Conservation (phyloP, 2,329 filamentous ascomycete species). For the Aotearoamyces nothofagi region DNA sequence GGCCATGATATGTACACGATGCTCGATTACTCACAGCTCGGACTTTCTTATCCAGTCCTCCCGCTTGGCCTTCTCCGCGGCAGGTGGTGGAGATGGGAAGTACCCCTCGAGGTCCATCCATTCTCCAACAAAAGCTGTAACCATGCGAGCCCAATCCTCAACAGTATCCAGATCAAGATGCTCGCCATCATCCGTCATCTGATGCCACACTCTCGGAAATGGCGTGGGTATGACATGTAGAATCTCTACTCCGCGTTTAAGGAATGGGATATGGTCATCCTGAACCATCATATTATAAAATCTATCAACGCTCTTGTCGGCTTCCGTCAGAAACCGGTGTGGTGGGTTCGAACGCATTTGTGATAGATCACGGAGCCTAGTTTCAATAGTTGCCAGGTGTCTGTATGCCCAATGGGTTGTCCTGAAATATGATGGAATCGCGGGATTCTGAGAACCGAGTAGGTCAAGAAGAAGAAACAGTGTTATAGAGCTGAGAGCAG, state of each 20-base stretch:
- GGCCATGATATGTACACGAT: too few species aligned
- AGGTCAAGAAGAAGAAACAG: slow-evolving; percentile 88
- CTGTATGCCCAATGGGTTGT: slow-evolving; percentile 90
- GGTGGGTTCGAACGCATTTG: slow-evolving; percentile 31
- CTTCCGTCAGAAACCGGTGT: slow-evolving; percentile 50
- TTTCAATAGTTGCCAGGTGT: slow-evolving; percentile 58
- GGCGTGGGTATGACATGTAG: slow-evolving; percentile 76
- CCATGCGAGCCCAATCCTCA: slow-evolving; percentile 75
- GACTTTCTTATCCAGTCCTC: neutral
- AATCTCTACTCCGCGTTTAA: slow-evolving; percentile 72
- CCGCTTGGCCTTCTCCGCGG: slow-evolving; percentile 7
- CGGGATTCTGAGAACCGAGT: slow-evolving; percentile 54
- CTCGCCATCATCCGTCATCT: slow-evolving; percentile 64
- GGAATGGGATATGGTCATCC: slow-evolving; percentile 89
- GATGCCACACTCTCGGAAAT: slow-evolving; percentile 82
- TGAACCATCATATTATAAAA: slow-evolving; percentile 43
- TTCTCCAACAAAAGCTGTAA: slow-evolving; percentile 74
- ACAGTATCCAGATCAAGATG: slow-evolving; percentile 70
- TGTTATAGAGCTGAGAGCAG: slow-evolving; percentile 61
- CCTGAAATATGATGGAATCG: slow-evolving; percentile 72
- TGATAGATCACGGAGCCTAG: slow-evolving; percentile 50
- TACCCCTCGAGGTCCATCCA: slow-evolving; percentile 63
- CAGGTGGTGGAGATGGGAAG: slow-evolving; percentile 10
- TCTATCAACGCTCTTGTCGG: slow-evolving; percentile 31
- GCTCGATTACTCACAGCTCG: slow-evolving; percentile 4